Evolutionary conservation across 352 stramenopile species (phyloP).

Genomic region (Phytophthora sansomeana): DNA sequence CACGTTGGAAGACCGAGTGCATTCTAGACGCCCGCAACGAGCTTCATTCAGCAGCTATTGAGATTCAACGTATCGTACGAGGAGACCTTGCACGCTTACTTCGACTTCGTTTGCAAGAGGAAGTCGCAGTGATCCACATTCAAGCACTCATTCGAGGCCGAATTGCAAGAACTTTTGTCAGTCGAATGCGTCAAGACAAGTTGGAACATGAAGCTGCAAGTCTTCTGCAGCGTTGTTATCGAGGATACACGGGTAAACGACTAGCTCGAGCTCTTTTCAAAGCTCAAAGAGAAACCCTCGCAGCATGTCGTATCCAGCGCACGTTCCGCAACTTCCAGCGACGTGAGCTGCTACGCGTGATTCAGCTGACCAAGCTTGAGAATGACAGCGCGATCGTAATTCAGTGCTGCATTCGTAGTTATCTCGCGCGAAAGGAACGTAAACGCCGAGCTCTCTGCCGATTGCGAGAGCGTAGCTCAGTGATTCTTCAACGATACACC

Average conservation of each 20-base stretch:
- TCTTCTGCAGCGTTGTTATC: slow-evolving; percentile 79
- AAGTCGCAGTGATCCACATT: slow-evolving; percentile 48
- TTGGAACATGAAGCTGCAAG: slow-evolving; percentile 56
- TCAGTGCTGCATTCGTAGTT: slow-evolving; percentile 64
- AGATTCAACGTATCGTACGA: slow-evolving; percentile 73
- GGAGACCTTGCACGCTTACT: slow-evolving; percentile 54
- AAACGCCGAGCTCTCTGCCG: slow-evolving; percentile 24
- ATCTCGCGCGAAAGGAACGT: slow-evolving; percentile 61
- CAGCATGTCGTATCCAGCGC: slow-evolving; percentile 69
- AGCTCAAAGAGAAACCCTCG: slow-evolving; percentile 66
- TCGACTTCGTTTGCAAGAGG: slow-evolving; percentile 29
- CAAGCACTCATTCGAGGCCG: slow-evolving; percentile 64
- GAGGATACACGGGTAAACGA: slow-evolving; percentile 80
- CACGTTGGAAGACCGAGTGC: slow-evolving; percentile 59
- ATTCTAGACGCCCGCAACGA: slow-evolving; percentile 65
- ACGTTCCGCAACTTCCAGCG: slow-evolving; percentile 72
- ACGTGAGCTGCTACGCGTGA: slow-evolving; percentile 61
- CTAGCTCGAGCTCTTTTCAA: slow-evolving; percentile 68
- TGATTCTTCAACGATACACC: slow-evolving; percentile 59
- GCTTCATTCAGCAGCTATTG: slow-evolving; percentile 61
- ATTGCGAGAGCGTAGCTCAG: slow-evolving; percentile 31
- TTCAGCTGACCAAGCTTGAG: slow-evolving; percentile 73
- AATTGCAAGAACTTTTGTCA: slow-evolving; percentile 37
- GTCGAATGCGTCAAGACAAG: slow-evolving; percentile 38
- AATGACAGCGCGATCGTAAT: slow-evolving; percentile 58